phyloP scores from a whole-genome alignment of 192 early-diverging fungal species.

The Coemansia sp. region DNA sequence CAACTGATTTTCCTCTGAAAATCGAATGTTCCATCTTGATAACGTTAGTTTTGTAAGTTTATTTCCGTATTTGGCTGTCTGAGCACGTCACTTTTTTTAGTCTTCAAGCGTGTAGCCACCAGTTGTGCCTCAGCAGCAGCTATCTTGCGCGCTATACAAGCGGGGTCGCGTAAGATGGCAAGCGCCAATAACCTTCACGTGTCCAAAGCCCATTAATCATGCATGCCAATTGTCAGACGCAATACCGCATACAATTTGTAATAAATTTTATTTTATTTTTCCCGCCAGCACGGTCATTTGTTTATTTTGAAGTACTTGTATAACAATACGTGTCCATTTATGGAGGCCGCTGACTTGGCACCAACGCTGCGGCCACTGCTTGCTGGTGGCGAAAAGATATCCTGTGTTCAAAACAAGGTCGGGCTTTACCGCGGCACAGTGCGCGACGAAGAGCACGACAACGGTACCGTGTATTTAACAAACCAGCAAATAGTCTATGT shows the following conservation, averaged over 20 bases:
- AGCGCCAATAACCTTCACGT: background rate
- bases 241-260: background rate
- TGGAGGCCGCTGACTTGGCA: slow-evolving; percentile 47
- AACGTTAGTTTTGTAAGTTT: background rate
- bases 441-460: slow-evolving; percentile 63
- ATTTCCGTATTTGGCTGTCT: background rate
- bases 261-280: background rate
- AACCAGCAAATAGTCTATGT: slow-evolving; percentile 79
- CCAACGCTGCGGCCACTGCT: slow-evolving; percentile 51
- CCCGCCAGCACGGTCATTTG: too few species aligned
- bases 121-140: background rate
- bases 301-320: background rate
- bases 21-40: background rate
- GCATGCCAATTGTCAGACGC: background rate
- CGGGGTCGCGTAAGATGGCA: background rate
- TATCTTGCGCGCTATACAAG: background rate
- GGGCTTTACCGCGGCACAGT: slow-evolving; percentile 44
- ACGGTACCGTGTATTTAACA: slow-evolving; percentile 75
- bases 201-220: background rate
- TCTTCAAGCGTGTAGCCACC: background rate
- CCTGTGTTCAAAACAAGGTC: slow-evolving; percentile 46
- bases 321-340: slow-evolving; percentile 3
- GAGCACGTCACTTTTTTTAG: background rate
- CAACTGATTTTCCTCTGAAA: background rate
- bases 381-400: slow-evolving; percentile 41